These are phyloP conservation scores for Wallacemonas sp. DNA, from an alignment of 208 protist species.

Conservation along the genomic window DNA sequence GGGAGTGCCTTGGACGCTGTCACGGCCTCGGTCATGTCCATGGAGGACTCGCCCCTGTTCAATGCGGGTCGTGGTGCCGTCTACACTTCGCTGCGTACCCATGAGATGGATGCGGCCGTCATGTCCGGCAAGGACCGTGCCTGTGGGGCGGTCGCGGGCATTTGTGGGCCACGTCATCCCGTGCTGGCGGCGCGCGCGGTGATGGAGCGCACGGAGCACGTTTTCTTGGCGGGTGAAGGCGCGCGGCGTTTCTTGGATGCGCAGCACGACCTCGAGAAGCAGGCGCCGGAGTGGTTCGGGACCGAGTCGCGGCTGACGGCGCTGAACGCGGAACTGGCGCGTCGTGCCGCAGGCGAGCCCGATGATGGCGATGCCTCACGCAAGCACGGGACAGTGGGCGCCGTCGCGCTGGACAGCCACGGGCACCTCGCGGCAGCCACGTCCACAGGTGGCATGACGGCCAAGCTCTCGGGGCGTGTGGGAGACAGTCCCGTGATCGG, in stretches of 20 bases:
- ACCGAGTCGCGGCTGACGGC: constrained; percentile 19
- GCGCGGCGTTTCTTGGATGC: constrained; percentile 17
- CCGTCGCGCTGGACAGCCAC: constrained; percentile 15
- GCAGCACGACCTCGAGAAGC: constrained; percentile 9
- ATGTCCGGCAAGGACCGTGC: constrained; percentile 24
- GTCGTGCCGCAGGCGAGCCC: constrained; percentile 2
- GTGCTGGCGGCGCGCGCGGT: constrained; percentile 20
- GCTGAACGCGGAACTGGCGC: constrained; percentile 20
- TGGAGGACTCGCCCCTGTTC: constrained; percentile 31
- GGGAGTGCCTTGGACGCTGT: constrained; percentile 24
- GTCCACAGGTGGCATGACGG: constrained; percentile 26
- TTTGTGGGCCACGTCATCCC: constrained; percentile 28
- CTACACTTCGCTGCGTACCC: constrained; percentile 25
- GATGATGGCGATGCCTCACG: constrained; percentile 10
- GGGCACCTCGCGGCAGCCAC: constrained; percentile 24
- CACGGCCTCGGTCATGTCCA: constrained; percentile 16
- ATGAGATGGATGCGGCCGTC: constrained; percentile 27
- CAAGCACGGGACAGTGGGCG: constrained; percentile 25
- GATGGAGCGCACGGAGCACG: constrained; percentile 27
- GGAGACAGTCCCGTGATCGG: constrained; percentile 26
- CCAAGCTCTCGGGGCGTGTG: constrained; percentile 21
- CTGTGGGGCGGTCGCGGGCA: constrained; percentile 19
- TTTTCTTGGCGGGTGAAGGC: constrained; percentile 20
- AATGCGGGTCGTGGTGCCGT: constrained; percentile 25
- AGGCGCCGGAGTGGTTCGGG: constrained; percentile 18